phyloP scores from a whole-genome alignment of 2,329 filamentous ascomycete species.

The Epichloe elymi region DNA sequence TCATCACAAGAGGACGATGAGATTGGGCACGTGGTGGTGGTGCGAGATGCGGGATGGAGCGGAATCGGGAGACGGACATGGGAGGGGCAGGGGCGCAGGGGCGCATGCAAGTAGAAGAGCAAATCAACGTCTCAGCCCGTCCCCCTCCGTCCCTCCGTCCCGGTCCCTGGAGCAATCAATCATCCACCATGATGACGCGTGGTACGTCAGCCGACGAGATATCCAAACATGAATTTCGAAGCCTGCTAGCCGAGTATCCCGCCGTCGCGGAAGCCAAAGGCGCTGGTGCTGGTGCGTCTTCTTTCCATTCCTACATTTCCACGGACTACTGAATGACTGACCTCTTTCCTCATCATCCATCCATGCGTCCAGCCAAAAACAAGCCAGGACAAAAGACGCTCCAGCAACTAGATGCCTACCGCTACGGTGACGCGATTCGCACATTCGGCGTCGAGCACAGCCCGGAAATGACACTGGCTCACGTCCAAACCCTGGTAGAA shows the following conservation, averaged over 20 bases:
- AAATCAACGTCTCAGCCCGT: neutral
- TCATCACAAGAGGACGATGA: too few species aligned
- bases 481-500: slow-evolving; percentile 48
- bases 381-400: slow-evolving; percentile 39
- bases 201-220: slow-evolving; percentile 11
- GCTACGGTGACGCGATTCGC: slow-evolving; percentile 40
- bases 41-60: too few species aligned
- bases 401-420: slow-evolving; percentile 44
- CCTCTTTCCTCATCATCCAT: neutral
- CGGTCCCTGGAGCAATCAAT: too few species aligned
- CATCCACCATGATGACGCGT: neutral
- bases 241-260: slow-evolving; percentile 25
- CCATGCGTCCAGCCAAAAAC: slow-evolving; percentile 1
- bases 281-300: slow-evolving; percentile 33
- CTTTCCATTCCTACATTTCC: slow-evolving; percentile 6
- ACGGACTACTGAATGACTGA: too few species aligned
- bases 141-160: neutral
- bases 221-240: slow-evolving; percentile 20
- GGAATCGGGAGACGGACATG: too few species aligned
- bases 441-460: slow-evolving; percentile 26
- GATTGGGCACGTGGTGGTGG: too few species aligned
- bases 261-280: slow-evolving; percentile 21
- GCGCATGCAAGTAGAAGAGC: too few species aligned
- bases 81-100: too few species aligned
- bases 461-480: slow-evolving; percentile 36